Conservation (phyloP, 2,329 filamentous ascomycete species). For the Arthrobotrys pseudoclavata region DNA sequence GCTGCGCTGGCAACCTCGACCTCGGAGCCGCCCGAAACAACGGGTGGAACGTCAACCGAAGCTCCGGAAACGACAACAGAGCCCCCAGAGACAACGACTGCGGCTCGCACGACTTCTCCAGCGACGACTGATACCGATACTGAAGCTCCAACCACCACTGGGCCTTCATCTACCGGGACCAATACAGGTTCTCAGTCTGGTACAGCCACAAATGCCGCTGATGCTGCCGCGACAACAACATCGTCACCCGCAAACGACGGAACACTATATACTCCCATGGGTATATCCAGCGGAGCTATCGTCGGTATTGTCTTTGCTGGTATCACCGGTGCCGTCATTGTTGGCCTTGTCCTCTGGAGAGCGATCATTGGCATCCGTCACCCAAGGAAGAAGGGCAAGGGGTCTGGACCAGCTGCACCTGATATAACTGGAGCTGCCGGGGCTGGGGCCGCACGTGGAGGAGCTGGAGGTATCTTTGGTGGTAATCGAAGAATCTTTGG, state of each 20-base stretch:
- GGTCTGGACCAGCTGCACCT: not conserved
- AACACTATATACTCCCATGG: conserved; percentile 39
- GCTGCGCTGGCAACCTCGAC: not conserved
- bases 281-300: conserved; percentile 58
- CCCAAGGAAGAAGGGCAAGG: conserved; percentile 42
- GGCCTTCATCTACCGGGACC: conserved; percentile 16
- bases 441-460: conserved; percentile 12
- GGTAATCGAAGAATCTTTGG: conserved; percentile 44
- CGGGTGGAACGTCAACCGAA: conserved; percentile 1
- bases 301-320: conserved; percentile 57
- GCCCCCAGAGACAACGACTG: conserved; percentile 9
- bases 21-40: conserved; percentile 8
- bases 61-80: conserved; percentile 24
- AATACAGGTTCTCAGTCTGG: conserved; percentile 17
- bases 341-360: conserved; percentile 56
- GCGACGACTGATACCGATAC: conserved; percentile 16
- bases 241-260: conserved; percentile 19
- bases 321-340: conserved; percentile 53
- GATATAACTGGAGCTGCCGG: conserved; percentile 10
- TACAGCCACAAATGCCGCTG: conserved; percentile 47
- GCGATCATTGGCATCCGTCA: conserved; percentile 54
- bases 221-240: conserved; percentile 33
- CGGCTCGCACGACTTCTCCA: conserved; percentile 3
- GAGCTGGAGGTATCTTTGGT: conserved; percentile 23
- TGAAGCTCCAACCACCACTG: conserved; percentile 7